Percentiles rank a stretch among this genome's conserved stretches.
These are phyloP conservation scores for Geum urbanum DNA, from an alignment of 306 rosid genomes.

Conservation along the genomic window DNA sequence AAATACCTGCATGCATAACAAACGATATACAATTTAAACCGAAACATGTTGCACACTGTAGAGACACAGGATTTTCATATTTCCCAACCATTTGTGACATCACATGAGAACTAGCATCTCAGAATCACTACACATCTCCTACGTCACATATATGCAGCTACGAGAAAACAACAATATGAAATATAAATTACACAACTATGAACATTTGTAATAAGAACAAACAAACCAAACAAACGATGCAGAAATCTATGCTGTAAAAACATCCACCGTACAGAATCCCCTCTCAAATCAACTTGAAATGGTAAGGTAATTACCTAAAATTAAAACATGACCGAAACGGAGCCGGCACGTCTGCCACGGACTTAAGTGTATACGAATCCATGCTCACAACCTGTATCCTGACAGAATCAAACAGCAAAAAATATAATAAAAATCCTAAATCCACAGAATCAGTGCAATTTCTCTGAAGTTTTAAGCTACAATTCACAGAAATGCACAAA, in stretches of 20 bases:
- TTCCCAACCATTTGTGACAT: neutral
- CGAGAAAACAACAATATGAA: neutral
- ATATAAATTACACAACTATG: neutral
- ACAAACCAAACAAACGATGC: neutral
- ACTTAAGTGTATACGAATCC: slow-evolving; percentile 81
- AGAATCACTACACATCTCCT: neutral
- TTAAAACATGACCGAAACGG: slow-evolving; percentile 66
- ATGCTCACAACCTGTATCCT: slow-evolving; percentile 29
- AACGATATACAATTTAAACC: neutral
- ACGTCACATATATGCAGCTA: neutral
- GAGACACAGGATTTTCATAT: too few relatives aligned
- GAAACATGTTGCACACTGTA: neutral
- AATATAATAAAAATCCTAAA: neutral
- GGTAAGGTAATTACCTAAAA: slow-evolving; percentile 59
- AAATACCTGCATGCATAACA: slow-evolving; percentile 56
- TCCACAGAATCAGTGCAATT: neutral
- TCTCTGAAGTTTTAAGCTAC: neutral
- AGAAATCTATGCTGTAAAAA: neutral
- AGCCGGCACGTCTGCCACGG: slow-evolving; percentile 71
- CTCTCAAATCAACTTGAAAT: slow-evolving; percentile 12
- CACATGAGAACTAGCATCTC: neutral
- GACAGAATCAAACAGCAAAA: slow-evolving; percentile 17
- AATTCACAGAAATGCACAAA: neutral
- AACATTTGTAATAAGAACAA: neutral
- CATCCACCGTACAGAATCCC: slow-evolving; percentile 15